These are phyloP conservation scores for Phytophthora pluvialis DNA, from an alignment of 352 stramenopile genomes.

Conservation along the genomic window DNA sequence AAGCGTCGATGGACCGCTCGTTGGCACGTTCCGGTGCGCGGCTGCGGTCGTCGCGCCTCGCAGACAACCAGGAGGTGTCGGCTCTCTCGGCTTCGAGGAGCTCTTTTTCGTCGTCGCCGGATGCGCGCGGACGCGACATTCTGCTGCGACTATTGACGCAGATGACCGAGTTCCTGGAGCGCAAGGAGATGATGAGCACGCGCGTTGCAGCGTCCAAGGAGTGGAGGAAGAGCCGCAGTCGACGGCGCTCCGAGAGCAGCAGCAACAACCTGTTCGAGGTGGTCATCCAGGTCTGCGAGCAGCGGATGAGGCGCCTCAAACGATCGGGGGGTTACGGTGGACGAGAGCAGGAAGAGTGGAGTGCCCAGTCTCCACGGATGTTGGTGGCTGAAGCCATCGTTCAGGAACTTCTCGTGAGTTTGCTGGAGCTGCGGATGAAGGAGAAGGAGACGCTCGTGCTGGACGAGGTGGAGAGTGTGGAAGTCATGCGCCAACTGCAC, in stretches of 20 bases:
- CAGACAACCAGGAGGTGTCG: slow-evolving; percentile 30
- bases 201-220: slow-evolving; percentile 36
- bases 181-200: slow-evolving; percentile 52
- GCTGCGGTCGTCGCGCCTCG: slow-evolving; percentile 18
- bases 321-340: slow-evolving; percentile 13
- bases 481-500: slow-evolving; percentile 58
- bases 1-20: slow-evolving; percentile 28
- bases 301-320: slow-evolving; percentile 51
- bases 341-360: slow-evolving; percentile 31
- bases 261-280: slow-evolving; percentile 55
- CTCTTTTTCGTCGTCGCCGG: slow-evolving; percentile 3
- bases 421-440: slow-evolving; percentile 56
- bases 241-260: slow-evolving; percentile 20
- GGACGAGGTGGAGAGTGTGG: slow-evolving; percentile 64
- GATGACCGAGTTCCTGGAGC: slow-evolving; percentile 59
- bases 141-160: slow-evolving; percentile 52
- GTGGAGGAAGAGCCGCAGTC: slow-evolving; percentile 34
- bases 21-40: slow-evolving; percentile 21
- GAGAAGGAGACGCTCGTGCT: slow-evolving; percentile 64
- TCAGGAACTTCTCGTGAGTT: slow-evolving; percentile 66
- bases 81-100: slow-evolving; percentile 9
- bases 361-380: slow-evolving; percentile 38
- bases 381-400: slow-evolving; percentile 72
- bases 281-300: slow-evolving; percentile 60
- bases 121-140: slow-evolving; percentile 45